phyloP scores from a whole-genome alignment of 139 green algal species.

The Helicosporidium sp. region DNA sequence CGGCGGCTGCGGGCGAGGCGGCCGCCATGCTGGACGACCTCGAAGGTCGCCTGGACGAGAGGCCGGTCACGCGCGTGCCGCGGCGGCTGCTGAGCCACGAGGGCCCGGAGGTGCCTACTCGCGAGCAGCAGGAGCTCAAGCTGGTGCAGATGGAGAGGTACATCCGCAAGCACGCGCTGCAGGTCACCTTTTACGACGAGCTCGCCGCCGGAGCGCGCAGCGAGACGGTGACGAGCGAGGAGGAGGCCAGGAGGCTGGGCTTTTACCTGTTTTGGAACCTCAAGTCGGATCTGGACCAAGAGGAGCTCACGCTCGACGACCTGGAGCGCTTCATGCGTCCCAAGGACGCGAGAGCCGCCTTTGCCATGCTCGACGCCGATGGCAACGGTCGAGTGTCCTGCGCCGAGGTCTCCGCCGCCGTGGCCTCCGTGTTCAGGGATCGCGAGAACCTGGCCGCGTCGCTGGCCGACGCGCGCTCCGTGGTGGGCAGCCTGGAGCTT shows the following conservation, averaged over 20 bases:
- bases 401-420: conserved; percentile 9
- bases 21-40: neutral
- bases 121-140: neutral
- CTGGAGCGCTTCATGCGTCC: conserved; percentile 29
- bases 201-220: conserved; percentile 12
- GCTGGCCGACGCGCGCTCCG: conserved; percentile 47
- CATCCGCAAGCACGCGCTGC: conserved; percentile 40
- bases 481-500: conserved; percentile 47
- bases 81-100: no score
- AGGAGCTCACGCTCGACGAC: conserved; percentile 27
- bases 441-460: conserved; percentile 45
- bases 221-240: conserved; percentile 22
- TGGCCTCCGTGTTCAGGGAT: conserved; percentile 24
- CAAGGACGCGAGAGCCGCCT: conserved; percentile 25
- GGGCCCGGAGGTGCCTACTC: no score
- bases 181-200: conserved; percentile 30
- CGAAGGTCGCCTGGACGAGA: no score
- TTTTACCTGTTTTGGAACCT: conserved; percentile 46
- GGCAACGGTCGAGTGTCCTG: conserved; percentile 18
- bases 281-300: conserved; percentile 18
- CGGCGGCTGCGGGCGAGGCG: no score
- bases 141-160: conserved; percentile 20
- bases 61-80: no score
- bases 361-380: conserved; percentile 38
- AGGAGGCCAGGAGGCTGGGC: conserved; percentile 35